These are phyloP conservation scores for Agrocybe praecox DNA, from an alignment of 768 basidiomycete species.

Conservation along the genomic window DNA sequence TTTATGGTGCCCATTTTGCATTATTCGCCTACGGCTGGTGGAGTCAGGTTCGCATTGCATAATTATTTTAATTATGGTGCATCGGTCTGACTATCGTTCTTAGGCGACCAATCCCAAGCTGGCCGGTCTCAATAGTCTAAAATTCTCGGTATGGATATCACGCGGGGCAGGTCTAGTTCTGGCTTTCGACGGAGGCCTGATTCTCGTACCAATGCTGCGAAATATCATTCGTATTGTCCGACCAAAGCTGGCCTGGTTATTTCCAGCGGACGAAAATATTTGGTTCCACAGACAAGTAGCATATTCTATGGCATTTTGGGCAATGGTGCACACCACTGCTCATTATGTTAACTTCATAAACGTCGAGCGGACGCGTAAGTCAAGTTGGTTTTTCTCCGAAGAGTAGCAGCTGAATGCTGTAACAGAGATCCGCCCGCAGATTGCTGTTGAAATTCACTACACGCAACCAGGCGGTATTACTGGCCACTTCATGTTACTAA, in stretches of 20 bases:
- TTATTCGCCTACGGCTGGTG: conserved; percentile 90
- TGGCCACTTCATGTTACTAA: conserved; percentile 92
- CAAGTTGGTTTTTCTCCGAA: too few species aligned
- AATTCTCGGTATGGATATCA: conserved; percentile 89
- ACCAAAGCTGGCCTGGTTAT: conserved; percentile 74
- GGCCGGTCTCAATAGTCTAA: conserved; percentile 75
- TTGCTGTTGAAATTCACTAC: conserved; percentile 86
- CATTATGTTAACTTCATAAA: conserved; percentile 96
- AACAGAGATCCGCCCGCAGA: conserved; percentile 76
- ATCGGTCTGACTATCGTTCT: not conserved
- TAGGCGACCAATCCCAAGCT: conserved; percentile 66
- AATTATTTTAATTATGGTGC: not conserved
- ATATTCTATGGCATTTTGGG: conserved; percentile 92
- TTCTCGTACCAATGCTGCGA: conserved; percentile 88
- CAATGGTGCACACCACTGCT: conserved; percentile 90
- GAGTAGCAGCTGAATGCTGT: too few species aligned
- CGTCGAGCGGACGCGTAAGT: conserved; percentile 83
- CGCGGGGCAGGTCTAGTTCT: conserved; percentile 92
- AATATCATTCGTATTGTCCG: conserved; percentile 86
- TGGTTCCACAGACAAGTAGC: conserved; percentile 97
- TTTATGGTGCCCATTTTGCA: conserved; percentile 75
- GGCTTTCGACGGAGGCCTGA: conserved; percentile 83
- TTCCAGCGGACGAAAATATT: conserved; percentile 93
- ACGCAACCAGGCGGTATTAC: conserved; percentile 89
- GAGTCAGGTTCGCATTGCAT: conserved; percentile 58